phyloP scores from a whole-genome alignment of 1,284 basidiomycete species.

The Puccinia polysora region DNA sequence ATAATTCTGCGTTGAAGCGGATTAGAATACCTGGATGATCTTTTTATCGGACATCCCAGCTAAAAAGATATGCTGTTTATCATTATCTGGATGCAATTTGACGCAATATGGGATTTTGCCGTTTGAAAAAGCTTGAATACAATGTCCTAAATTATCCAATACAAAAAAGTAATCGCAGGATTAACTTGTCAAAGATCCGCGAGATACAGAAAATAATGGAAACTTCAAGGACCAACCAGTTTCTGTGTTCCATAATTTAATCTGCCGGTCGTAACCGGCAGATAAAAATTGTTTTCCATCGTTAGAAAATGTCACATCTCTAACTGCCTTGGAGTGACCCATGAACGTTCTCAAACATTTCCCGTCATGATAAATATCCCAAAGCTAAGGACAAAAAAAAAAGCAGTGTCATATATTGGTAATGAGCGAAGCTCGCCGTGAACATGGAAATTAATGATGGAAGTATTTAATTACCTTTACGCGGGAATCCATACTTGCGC shows the following conservation, averaged over 20 bases:
- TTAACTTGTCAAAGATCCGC: background rate
- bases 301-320: constrained; percentile 91
- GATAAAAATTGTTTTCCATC: constrained; percentile 85
- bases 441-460: too few relatives aligned
- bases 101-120: constrained; percentile 94
- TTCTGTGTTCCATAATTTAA: constrained; percentile 99
- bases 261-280: constrained; percentile 88
- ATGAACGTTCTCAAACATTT: constrained; percentile 95
- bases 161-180: background rate
- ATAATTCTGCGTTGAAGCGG: background rate
- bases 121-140: constrained; percentile 88
- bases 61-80: constrained; percentile 93
- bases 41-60: constrained; percentile 99
- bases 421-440: background rate
- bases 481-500: constrained; percentile 95
- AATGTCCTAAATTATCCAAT: constrained; percentile 61
- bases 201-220: background rate
- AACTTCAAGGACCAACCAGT: constrained; percentile 58
- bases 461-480: constrained; percentile 94
- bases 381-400: constrained; percentile 63
- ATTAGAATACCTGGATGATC: constrained; percentile 61
- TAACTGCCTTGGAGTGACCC: constrained; percentile 92
- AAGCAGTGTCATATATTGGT: too few relatives aligned
- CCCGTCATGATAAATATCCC: constrained; percentile 96
- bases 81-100: constrained; percentile 88